These are phyloP conservation scores for Phaeodactylum tricornutum DNA, from an alignment of 108 stramenopile genomes.

Conservation along the genomic window DNA sequence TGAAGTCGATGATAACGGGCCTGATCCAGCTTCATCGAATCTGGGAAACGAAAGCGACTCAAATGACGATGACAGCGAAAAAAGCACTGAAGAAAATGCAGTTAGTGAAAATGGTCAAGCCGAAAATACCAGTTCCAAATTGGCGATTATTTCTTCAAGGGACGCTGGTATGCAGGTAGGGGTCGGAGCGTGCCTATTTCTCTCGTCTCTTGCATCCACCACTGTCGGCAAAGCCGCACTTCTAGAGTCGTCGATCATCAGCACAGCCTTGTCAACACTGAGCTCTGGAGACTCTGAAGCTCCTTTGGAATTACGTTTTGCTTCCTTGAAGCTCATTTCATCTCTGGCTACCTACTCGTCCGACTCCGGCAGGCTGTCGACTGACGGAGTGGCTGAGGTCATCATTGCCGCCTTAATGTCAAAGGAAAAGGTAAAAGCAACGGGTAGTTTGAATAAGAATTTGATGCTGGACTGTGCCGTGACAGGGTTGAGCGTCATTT, in stretches of 20 bases:
- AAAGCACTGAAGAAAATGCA: conserved; percentile 4
- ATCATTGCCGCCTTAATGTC: conserved; percentile 4
- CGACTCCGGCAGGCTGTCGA: conserved; percentile 2
- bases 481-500: conserved; percentile 32
- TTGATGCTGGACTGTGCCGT: conserved; percentile 11
- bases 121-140: conserved; percentile 4
- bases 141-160: conserved; percentile 9
- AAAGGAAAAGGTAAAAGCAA: conserved; percentile 2
- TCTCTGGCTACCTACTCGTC: conserved; percentile 15
- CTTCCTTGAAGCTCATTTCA: conserved; percentile 13
- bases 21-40: background rate
- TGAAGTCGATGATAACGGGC: conserved; percentile 2
- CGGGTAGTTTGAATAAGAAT: conserved; percentile 4
- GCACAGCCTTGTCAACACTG: conserved; percentile 18
- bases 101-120: conserved; percentile 6
- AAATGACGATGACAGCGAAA: background rate
- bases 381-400: conserved; percentile 3
- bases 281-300: conserved; percentile 1
- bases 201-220: conserved; percentile 19
- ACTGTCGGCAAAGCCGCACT: conserved; percentile 5
- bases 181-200: conserved; percentile 18
- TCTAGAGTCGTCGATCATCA: conserved; percentile 11
- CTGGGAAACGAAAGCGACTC: background rate
- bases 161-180: conserved; percentile 15
- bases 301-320: conserved; percentile 15